Percentiles rank a stretch among this genome's conserved stretches.
Evolutionary conservation across 495 filamentous ascomycete species (phyloP).

Genomic region (Penicillium steckii): DNA sequence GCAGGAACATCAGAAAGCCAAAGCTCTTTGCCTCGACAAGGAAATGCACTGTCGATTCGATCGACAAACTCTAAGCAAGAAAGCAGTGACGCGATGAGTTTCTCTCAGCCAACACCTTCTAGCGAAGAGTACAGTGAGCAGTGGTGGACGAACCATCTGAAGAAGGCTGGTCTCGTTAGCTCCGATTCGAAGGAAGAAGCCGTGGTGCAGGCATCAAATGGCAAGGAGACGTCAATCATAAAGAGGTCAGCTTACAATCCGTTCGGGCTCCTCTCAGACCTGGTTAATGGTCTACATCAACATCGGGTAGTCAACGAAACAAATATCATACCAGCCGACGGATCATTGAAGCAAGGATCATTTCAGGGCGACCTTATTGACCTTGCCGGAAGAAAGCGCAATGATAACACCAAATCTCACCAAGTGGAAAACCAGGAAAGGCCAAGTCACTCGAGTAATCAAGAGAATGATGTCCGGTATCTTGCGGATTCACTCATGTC

Average conservation of each 20-base stretch:
- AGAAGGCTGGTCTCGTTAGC: not conserved
- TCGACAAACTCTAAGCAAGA: not conserved
- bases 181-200: not conserved
- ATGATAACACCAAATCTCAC: not conserved
- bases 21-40: not conserved
- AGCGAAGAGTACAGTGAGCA: not conserved
- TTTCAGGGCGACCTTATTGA: too few species aligned
- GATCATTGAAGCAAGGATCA: too few species aligned
- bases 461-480: not conserved
- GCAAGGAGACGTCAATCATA: too few species aligned
- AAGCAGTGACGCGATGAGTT: not conserved
- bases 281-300: too few species aligned
- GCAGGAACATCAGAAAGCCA: not conserved
- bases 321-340: too few species aligned
- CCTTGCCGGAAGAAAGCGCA: too few species aligned
- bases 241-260: too few species aligned
- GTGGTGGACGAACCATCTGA: not conserved
- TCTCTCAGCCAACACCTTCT: not conserved
- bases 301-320: too few species aligned
- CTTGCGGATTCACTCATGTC: not conserved
- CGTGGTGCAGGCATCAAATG: too few species aligned
- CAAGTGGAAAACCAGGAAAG: not conserved
- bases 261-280: too few species aligned
- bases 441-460: not conserved
- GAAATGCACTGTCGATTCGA: not conserved